These are phyloP conservation scores for Yarrowia porcina DNA, from an alignment of 805 yeast species.

Conservation along the genomic window DNA sequence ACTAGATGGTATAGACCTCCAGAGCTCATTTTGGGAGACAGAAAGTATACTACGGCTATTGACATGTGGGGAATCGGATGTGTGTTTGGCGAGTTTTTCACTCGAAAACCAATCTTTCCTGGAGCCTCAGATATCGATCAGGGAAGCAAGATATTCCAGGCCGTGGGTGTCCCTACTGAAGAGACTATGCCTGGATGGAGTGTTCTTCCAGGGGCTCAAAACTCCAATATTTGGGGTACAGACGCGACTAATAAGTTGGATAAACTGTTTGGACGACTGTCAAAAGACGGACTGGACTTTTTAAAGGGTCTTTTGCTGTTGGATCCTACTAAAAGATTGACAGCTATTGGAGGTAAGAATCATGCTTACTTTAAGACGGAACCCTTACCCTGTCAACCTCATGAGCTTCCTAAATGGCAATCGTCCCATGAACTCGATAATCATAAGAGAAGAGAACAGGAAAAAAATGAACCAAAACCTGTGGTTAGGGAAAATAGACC, in stretches of 20 bases:
- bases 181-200: constrained; percentile 60
- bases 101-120: constrained; percentile 73
- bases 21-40: constrained; percentile 81
- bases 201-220: constrained; percentile 48
- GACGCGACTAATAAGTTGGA: constrained; percentile 17
- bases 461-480: neutral
- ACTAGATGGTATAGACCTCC: constrained; percentile 99
- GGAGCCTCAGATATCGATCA: constrained; percentile 88
- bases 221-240: constrained; percentile 28
- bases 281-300: constrained; percentile 37
- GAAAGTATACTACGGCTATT: constrained; percentile 85
- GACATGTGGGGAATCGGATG: constrained; percentile 99
- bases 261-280: neutral
- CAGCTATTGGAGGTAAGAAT: constrained; percentile 73
- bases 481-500: too few relatives aligned
- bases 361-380: constrained; percentile 64
- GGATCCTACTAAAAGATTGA: constrained; percentile 69
- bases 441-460: constrained; percentile 6
- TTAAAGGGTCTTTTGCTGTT: constrained; percentile 60
- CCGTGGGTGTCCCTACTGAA: constrained; percentile 74
- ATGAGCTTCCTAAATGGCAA: constrained; percentile 64
- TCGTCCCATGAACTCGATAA: constrained; percentile 86
- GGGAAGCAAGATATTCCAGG: constrained; percentile 71
- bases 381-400: constrained; percentile 60
- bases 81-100: constrained; percentile 87